Percentiles rank a stretch among this genome's conserved stretches.
Conservation (phyloP, 1,284 basidiomycete species). For the Ustilago tritici region DNA sequence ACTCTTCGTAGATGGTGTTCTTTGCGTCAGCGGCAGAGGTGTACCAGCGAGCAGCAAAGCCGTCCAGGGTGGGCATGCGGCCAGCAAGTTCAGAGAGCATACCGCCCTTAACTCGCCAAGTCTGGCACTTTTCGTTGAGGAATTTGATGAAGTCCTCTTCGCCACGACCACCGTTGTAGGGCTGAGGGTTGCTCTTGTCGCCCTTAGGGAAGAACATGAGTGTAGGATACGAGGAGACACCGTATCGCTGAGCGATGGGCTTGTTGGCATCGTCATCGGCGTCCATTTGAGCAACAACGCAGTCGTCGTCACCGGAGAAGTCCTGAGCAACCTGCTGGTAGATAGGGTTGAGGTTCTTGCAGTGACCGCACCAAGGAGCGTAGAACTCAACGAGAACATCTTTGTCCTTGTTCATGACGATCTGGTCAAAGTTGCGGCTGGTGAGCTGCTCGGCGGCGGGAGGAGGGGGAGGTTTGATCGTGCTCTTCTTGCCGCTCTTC, state of each 20-base stretch:
- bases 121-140: constrained; percentile 87
- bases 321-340: constrained; percentile 92
- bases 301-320: constrained; percentile 82
- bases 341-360: constrained; percentile 93
- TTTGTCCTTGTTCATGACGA: constrained; percentile 85
- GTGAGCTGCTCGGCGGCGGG: constrained; percentile 80
- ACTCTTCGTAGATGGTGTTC: constrained; percentile 76
- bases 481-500: constrained; percentile 84
- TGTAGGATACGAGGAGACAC: constrained; percentile 82
- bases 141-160: constrained; percentile 77
- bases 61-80: constrained; percentile 81
- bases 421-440: constrained; percentile 80
- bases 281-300: constrained; percentile 86
- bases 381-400: constrained; percentile 96
- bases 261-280: constrained; percentile 86
- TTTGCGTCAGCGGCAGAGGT: constrained; percentile 73
- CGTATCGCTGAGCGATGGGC: constrained; percentile 80
- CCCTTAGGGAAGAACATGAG: constrained; percentile 88
- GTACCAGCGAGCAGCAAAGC: constrained; percentile 83
- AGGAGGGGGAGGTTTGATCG: constrained; percentile 84
- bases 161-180: constrained; percentile 78
- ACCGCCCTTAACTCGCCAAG: constrained; percentile 83
- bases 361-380: constrained; percentile 87
- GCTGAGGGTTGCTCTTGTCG: constrained; percentile 73
- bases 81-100: constrained; percentile 85